Conservation (phyloP, 768 basidiomycete genomes). For the Royoungia palumana region DNA sequence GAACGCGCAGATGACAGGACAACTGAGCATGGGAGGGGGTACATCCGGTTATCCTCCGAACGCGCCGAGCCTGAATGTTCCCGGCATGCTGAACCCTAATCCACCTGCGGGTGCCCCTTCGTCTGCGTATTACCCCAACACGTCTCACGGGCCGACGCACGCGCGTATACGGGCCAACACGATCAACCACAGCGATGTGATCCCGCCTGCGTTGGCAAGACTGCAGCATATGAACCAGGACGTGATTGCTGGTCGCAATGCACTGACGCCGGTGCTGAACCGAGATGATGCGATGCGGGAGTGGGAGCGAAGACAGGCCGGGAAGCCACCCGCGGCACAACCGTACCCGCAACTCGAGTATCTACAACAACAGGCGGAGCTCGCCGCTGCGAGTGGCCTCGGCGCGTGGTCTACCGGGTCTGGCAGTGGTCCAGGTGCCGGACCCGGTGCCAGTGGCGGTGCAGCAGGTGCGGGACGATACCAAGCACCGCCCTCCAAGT, state of each 20-base stretch:
- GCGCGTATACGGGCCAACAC: slow-evolving; percentile 84
- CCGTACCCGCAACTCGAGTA: slow-evolving; percentile 89
- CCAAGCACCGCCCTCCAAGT: slow-evolving; percentile 36
- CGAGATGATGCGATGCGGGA: slow-evolving; percentile 93
- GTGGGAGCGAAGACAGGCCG: slow-evolving; percentile 89
- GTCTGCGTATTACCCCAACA: slow-evolving; percentile 60
- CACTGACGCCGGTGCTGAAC: slow-evolving; percentile 89
- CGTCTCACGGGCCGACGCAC: slow-evolving; percentile 27
- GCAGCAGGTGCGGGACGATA: slow-evolving; percentile 38
- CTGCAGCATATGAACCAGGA: slow-evolving; percentile 88
- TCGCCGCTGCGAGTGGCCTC: slow-evolving; percentile 62
- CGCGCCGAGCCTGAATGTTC: slow-evolving; percentile 18
- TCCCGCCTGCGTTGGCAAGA: slow-evolving; percentile 92
- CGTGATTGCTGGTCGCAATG: slow-evolving; percentile 67
- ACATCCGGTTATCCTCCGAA: slow-evolving; percentile 18
- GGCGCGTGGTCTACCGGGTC: slow-evolving; percentile 48
- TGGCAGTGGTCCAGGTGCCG: slow-evolving; percentile 8
- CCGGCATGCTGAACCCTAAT: slow-evolving; percentile 42
- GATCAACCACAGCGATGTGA: slow-evolving; percentile 78
- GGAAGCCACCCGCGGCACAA: slow-evolving; percentile 64
- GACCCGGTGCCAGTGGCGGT: slow-evolving; percentile 32
- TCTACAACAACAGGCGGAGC: slow-evolving; percentile 89
- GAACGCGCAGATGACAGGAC: slow-evolving; percentile 19
- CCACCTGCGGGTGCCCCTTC: slow-evolving; percentile 40
- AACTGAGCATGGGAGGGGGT: slow-evolving; percentile 14